phyloP scores from a whole-genome alignment of 257 asterid species.

The Penstemon newberryi region DNA sequence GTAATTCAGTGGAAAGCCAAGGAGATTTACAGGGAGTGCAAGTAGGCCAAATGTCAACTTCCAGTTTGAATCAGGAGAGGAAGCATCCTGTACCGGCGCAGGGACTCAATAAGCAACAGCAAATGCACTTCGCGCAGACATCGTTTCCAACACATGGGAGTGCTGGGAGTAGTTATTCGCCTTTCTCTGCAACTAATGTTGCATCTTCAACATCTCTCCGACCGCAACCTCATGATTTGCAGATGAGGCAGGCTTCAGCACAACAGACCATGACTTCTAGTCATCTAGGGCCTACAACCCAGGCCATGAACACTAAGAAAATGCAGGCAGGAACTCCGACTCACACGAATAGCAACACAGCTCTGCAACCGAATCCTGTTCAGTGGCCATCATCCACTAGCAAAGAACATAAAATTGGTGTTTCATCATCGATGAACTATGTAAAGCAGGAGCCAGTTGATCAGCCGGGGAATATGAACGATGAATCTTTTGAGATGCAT shows the following conservation, averaged over 20 bases:
- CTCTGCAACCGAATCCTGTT: slow-evolving; percentile 44
- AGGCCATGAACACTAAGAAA: slow-evolving; percentile 58
- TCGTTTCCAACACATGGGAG: slow-evolving; percentile 57
- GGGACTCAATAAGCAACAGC: slow-evolving; percentile 76
- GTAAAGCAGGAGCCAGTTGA: slow-evolving; percentile 77
- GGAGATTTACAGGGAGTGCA: slow-evolving; percentile 55
- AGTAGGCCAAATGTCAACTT: slow-evolving; percentile 45
- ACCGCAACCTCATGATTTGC: slow-evolving; percentile 61
- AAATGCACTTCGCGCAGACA: slow-evolving; percentile 60
- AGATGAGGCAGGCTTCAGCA: slow-evolving; percentile 59
- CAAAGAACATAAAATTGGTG: slow-evolving; percentile 48
- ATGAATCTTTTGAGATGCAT: slow-evolving; percentile 66
- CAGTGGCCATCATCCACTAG: slow-evolving; percentile 44
- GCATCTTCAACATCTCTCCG: slow-evolving; percentile 54
- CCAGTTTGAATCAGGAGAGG: slow-evolving; percentile 61
- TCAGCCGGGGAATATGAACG: slow-evolving; percentile 60
- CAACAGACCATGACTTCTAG: slow-evolving; percentile 54
- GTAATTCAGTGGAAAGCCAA: slow-evolving; percentile 48
- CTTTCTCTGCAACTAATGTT: slow-evolving; percentile 56
- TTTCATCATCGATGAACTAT: slow-evolving; percentile 45
- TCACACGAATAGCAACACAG: slow-evolving; percentile 43
- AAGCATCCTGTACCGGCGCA: slow-evolving; percentile 60
- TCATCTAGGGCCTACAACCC: slow-evolving; percentile 50
- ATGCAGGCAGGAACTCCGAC: slow-evolving; percentile 38
- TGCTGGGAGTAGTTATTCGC: slow-evolving; percentile 54